phyloP scores from a whole-genome alignment of 2,329 filamentous ascomycete species.

The Colletotrichum somersetense region DNA sequence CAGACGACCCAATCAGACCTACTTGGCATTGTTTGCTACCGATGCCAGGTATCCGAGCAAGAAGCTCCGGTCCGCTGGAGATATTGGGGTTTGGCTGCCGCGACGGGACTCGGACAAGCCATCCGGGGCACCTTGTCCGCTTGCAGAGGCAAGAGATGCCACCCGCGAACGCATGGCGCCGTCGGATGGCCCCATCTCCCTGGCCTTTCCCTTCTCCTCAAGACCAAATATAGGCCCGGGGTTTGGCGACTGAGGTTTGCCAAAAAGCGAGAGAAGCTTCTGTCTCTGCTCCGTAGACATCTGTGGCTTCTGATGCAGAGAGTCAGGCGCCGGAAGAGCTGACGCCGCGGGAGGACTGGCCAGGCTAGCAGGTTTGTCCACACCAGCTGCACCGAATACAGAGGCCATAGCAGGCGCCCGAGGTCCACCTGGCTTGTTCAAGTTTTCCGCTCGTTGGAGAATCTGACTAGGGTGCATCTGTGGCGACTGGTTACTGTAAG shows the following conservation, averaged over 20 bases:
- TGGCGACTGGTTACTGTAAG: slow-evolving; percentile 11
- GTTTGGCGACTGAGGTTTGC: slow-evolving; percentile 55
- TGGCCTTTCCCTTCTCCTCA: slow-evolving; percentile 48
- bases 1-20: slow-evolving; percentile 1
- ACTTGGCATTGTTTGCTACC: slow-evolving; percentile 55
- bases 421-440: slow-evolving; percentile 13
- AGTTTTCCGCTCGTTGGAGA: slow-evolving; percentile 24
- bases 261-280: slow-evolving; percentile 72
- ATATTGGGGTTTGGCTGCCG: slow-evolving; percentile 68
- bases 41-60: slow-evolving; percentile 80
- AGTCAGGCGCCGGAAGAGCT: slow-evolving; percentile 46
- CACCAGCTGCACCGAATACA: slow-evolving; percentile 13
- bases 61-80: slow-evolving; percentile 80
- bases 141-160: slow-evolving; percentile 59
- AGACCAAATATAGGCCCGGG: slow-evolving; percentile 25
- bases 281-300: slow-evolving; percentile 58
- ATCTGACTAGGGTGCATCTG: slow-evolving; percentile 24
- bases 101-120: slow-evolving; percentile 53
- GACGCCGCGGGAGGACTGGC: slow-evolving; percentile 47
- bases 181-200: slow-evolving; percentile 47
- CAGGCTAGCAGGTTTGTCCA: slow-evolving; percentile 43
- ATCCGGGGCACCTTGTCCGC: slow-evolving; percentile 49
- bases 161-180: slow-evolving; percentile 53
- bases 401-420: slow-evolving; percentile 20
- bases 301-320: slow-evolving; percentile 51